phyloP scores from a whole-genome alignment of 441 rosid genomes.

The Syzygium malaccense region DNA sequence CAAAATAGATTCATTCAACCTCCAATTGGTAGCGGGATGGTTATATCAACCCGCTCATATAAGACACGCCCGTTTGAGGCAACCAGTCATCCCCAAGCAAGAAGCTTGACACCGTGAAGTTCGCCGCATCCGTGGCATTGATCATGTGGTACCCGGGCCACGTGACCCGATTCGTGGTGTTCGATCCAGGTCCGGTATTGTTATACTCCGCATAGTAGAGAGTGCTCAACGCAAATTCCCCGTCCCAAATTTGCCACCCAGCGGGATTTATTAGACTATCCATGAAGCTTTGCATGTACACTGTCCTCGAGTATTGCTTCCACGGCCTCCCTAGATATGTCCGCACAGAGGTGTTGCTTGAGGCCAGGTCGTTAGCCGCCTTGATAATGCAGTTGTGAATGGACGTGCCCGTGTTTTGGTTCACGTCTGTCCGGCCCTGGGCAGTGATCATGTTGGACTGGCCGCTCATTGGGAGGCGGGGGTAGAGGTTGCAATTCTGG shows the following conservation, averaged over 20 bases:
- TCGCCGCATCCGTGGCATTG: constrained; percentile 33
- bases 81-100: constrained; percentile 65
- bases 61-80: constrained; percentile 65
- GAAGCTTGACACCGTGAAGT: constrained; percentile 52
- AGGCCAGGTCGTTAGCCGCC: constrained; percentile 44
- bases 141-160: constrained; percentile 67
- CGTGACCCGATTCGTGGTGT: constrained; percentile 25
- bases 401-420: constrained; percentile 75
- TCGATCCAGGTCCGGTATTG: constrained; percentile 60
- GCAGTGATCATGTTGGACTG: constrained; percentile 71
- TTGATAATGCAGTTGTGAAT: constrained; percentile 55
- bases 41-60: constrained; percentile 31
- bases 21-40: neutral
- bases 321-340: constrained; percentile 81
- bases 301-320: constrained; percentile 72
- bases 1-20: neutral
- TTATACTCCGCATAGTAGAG: constrained; percentile 61
- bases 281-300: constrained; percentile 46
- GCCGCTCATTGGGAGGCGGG: constrained; percentile 46
- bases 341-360: constrained; percentile 14
- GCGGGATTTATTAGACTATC: constrained; percentile 41
- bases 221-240: constrained; percentile 47
- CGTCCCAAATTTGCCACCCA: constrained; percentile 80
- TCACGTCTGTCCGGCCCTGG: constrained; percentile 65
- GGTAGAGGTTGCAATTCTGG: constrained; percentile 47